Conservation (phyloP, 352 stramenopile species). For the Pythium monospermum region DNA sequence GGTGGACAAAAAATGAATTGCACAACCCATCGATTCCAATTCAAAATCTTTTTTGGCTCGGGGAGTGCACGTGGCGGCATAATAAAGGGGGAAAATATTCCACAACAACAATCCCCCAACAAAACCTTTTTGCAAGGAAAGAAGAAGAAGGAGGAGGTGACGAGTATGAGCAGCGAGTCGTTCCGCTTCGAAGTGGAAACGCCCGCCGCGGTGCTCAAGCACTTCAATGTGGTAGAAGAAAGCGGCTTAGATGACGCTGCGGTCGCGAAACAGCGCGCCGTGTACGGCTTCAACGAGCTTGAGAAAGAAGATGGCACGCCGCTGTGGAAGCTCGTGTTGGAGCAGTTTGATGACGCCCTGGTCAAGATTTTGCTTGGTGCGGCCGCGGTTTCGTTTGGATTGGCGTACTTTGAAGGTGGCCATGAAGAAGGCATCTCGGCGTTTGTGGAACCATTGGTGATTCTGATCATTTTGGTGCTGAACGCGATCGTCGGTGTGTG, state of each 20-base stretch:
- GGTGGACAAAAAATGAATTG: conserved; percentile 6
- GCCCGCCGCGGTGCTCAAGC: conserved; percentile 65
- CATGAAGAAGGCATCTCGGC: conserved; percentile 79
- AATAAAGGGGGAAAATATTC: no score
- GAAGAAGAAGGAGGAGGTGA: neutral
- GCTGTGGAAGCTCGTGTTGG: conserved; percentile 93
- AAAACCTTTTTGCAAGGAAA: no score
- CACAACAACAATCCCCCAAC: no score
- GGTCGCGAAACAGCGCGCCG: conserved; percentile 48
- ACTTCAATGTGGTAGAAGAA: conserved; percentile 66
- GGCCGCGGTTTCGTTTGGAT: conserved; percentile 91
- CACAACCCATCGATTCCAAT: conserved; percentile 14
- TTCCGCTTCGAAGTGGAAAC: conserved; percentile 63
- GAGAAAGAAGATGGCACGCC: conserved; percentile 87
- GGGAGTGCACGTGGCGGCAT: no score
- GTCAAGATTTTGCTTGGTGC: conserved; percentile 98
- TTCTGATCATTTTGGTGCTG: conserved; percentile 95
- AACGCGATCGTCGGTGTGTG: conserved; percentile 97
- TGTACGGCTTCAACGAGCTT: conserved; percentile 84
- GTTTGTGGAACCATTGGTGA: conserved; percentile 97
- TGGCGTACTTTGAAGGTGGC: conserved; percentile 91
- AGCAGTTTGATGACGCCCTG: conserved; percentile 99
- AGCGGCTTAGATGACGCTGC: conserved; percentile 43
- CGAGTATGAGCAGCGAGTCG: conserved; percentile 4
- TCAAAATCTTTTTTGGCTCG: conserved; percentile 32